These are phyloP conservation scores for Corrigiola litoralis DNA, from an alignment of 179 eudicot genomes.

Conservation along the genomic window DNA sequence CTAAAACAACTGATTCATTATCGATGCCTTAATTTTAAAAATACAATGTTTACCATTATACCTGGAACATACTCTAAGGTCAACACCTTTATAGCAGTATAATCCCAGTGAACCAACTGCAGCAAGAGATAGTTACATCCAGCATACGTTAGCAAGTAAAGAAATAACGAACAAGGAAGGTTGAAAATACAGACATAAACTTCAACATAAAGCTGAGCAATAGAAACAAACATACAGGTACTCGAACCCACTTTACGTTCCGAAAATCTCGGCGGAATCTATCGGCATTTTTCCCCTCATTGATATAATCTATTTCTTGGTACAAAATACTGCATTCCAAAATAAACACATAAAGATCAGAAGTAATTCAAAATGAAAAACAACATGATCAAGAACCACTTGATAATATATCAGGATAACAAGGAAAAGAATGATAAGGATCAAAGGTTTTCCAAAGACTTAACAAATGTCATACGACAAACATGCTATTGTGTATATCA, in stretches of 20 bases:
- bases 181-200: not conserved
- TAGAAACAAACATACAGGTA: slow-evolving; percentile 74
- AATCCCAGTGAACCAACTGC: slow-evolving; percentile 87
- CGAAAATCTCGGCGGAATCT: slow-evolving; percentile 94
- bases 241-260: slow-evolving; percentile 98
- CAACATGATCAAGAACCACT: no score
- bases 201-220: not conserved
- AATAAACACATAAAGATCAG: not conserved
- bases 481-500: no score
- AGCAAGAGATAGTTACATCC: slow-evolving; percentile 7
- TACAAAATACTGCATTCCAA: slow-evolving; percentile 71
- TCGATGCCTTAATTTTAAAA: no score
- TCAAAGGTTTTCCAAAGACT: no score
- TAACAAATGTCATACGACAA: no score
- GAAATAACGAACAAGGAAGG: not conserved
- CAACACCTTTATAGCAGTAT: slow-evolving; percentile 81
- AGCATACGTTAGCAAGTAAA: not conserved
- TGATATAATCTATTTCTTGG: slow-evolving; percentile 96
- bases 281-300: slow-evolving; percentile 99
- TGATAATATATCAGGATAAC: no score
- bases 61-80: slow-evolving; percentile 99
- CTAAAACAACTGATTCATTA: not conserved
- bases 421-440: no score
- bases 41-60: slow-evolving; percentile 25
- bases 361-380: not conserved